Evolutionary conservation across 108 stramenopile species (phyloP), one percentile per base, ranked within the genome.

Genomic region (Epithemia pelagica): DNA sequence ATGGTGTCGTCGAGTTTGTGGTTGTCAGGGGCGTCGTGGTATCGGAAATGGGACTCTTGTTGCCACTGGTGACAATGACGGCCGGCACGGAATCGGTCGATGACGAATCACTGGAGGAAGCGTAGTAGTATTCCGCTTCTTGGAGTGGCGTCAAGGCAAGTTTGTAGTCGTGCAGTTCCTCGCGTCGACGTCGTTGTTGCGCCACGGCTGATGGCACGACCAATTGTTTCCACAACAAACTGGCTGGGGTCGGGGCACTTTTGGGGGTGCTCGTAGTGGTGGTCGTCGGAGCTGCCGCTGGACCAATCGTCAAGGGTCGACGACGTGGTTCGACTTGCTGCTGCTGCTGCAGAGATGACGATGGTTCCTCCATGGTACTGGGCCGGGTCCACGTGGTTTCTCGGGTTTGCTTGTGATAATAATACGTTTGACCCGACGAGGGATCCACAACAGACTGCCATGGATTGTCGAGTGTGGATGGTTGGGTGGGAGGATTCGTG

Each of bases 311-410:
- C 15, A 46, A 46, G 37, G 15, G 37, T 46, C 15, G 37, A 5
- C 5, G 15, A 10, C 15, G 37, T 46, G 5, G 37, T 46, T 46
- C 10, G 5, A 10, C 10, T 46, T 46, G 37, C 15, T 46, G 37
- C 15, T 46, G 37, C 15, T 46, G 37, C 15, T 46, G 37, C 10
- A 46, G 10, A 5, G 15, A 5, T 10, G 10, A 5, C 5, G 10
- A 5, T 15, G 5, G 10, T 15, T 46, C 37, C 37, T 46, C 37
- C 37, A 15, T 15, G 37, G 56, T 21, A n/a, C 7, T 7, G 18
- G 56, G 56, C 21, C 56, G 56, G 7, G 83, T 82, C 89, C 86
- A 90, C 0, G 79, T 71, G 2, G 85, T 82, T 51, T 55, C 61
- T 5, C 61, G 53, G 0, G 68, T 71, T 2, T 37, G 30, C 26